Evolutionary conservation across 495 filamentous ascomycete species (phyloP), one percentile per base, ranked within the genome.

Genomic region (Daldinia decipiens): DNA sequence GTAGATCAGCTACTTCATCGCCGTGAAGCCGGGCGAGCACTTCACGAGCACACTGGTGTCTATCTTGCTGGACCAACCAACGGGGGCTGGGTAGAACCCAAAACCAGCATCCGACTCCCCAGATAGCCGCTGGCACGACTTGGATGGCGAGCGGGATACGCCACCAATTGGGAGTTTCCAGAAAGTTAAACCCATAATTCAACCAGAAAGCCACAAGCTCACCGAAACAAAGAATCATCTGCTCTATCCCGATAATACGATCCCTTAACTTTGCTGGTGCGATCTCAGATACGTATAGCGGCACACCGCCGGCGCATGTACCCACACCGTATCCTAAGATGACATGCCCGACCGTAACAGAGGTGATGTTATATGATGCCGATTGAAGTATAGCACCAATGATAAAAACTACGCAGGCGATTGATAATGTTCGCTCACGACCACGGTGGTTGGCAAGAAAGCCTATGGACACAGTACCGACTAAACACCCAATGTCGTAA

Each of bases 81-180:
- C 86, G 83, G n/a, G 85, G 86, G 19, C 84, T 85, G 53, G 87
- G 85, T 1, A 85, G 86, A 39, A 85, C 76, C 70, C 83, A 86
- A 74, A 52, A 65, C 65, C 61, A 82, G 74, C 81, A 85, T 78
- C 82, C 81, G 1, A 83, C 36, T 3, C 58, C 78, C 5, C 84
- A 70, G 5, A 84, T 59, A 5, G 82, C 51, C 1, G 82, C 81
- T 12, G 74, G 73, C 11, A 62, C 3, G 1, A 85, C 76, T 63
- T 87, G 85, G 52, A 87, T 83, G 8, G 85, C 85, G 12, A 87
- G 77, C 0, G 86, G 85, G 36, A 87, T 81, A 5, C 85, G 80
- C 85, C 85, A 87, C 78, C 87, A 85, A 47, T 72, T 61, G 19
- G 58, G 56, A 8, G 65, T 77, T 36, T 81, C 38, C 38, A 75